Percentiles rank a stretch among this genome's conserved stretches.
phyloP scores from a whole-genome alignment of 1,139 yeast species.

The Taphrina pruni region DNA sequence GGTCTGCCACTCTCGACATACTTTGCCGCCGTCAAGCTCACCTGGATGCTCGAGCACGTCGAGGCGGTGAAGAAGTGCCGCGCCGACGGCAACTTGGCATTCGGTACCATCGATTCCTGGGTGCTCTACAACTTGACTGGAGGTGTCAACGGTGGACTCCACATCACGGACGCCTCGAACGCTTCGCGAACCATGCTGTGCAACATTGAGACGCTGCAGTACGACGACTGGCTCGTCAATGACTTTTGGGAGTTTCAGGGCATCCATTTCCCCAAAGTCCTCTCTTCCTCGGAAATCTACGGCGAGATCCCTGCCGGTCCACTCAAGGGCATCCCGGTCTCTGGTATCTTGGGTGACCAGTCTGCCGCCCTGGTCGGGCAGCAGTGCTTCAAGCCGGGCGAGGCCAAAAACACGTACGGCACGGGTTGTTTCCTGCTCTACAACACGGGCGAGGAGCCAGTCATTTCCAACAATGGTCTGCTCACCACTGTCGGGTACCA shows the following conservation, averaged over 20 bases:
- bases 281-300: slow-evolving; percentile 77
- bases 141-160: slow-evolving; percentile 55
- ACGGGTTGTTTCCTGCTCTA: slow-evolving; percentile 91
- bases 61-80: slow-evolving; percentile 71
- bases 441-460: slow-evolving; percentile 72
- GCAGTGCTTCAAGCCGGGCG: slow-evolving; percentile 79
- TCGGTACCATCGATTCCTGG: slow-evolving; percentile 97
- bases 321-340: slow-evolving; percentile 69
- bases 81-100: slow-evolving; percentile 78
- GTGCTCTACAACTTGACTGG: slow-evolving; percentile 82
- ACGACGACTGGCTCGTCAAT: slow-evolving; percentile 74
- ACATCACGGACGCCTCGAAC: slow-evolving; percentile 85
- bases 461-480: slow-evolving; percentile 75
- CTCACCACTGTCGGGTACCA: slow-evolving; percentile 89
- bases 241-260: slow-evolving; percentile 72
- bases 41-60: slow-evolving; percentile 87
- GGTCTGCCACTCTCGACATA: slow-evolving; percentile 91
- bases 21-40: slow-evolving; percentile 86
- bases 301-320: slow-evolving; percentile 58
- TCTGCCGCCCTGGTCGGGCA: slow-evolving; percentile 94
- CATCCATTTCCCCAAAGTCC: slow-evolving; percentile 72
- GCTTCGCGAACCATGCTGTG: slow-evolving; percentile 91
- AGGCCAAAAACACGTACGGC: slow-evolving; percentile 96
- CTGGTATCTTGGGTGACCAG: slow-evolving; percentile 95
- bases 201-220: slow-evolving; percentile 77